A percentile compares a stretch with the other conserved stretches of the same genome.
phyloP scores from a whole-genome alignment of 129 eudicot genomes.

The Centaurea solstitialis region DNA sequence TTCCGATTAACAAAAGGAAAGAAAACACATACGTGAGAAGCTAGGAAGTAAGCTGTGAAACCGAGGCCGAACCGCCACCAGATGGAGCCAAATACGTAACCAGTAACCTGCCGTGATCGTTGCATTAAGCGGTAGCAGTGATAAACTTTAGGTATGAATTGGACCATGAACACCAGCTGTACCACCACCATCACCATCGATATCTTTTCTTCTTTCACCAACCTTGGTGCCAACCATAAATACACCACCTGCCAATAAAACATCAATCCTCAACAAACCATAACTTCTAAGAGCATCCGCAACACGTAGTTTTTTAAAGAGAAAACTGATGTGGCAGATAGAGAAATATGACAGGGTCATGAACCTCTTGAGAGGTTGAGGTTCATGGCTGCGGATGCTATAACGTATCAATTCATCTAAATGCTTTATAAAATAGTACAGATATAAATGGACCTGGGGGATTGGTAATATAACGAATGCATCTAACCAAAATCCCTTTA shows the following conservation, averaged over 20 bases:
- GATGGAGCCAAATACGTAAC: slow-evolving; percentile 60
- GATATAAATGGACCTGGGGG: slow-evolving; percentile 64
- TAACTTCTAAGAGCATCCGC: no score
- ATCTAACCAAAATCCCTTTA: slow-evolving; percentile 76
- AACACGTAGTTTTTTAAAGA: no score
- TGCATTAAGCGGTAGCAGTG: slow-evolving; percentile 52
- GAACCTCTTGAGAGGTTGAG: no score
- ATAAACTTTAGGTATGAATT: slow-evolving; percentile 50
- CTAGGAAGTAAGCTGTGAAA: slow-evolving; percentile 52
- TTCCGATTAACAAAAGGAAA: background rate
- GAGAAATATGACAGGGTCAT: no score
- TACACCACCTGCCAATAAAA: slow-evolving; percentile 50
- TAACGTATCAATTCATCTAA: no score
- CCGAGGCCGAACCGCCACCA: slow-evolving; percentile 66
- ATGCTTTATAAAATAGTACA: no score
- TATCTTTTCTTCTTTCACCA: slow-evolving; percentile 53
- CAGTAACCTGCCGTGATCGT: slow-evolving; percentile 46
- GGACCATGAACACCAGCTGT: slow-evolving; percentile 47
- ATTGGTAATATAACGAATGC: slow-evolving; percentile 71
- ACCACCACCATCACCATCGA: slow-evolving; percentile 39
- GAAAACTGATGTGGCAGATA: no score
- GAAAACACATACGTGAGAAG: slow-evolving; percentile 46
- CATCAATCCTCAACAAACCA: no score
- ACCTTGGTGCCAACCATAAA: slow-evolving; percentile 50
- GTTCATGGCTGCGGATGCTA: no score